Base-by-base conservation (phyloP, 225 moss, liverwort and hornwort species). In the Takakia lepidozioides region DNA sequence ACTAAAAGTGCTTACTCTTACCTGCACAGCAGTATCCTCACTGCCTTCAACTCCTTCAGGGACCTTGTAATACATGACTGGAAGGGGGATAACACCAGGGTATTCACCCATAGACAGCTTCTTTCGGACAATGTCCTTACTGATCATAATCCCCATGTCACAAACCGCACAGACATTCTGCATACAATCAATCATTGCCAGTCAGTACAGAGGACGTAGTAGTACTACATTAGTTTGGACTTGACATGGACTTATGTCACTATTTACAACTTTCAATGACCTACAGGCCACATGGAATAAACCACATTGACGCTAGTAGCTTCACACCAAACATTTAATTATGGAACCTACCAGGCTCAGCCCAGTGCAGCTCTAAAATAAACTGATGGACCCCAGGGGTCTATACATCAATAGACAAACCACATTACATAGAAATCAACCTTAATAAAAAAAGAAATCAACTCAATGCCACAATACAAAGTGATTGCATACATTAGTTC, bases 91-190 rank as follows among this genome's bases (percentile, higher is more conserved):
- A 54, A 52, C 76, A 40, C 82, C 86, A 54, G 95, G 75, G 42
- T 98, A 90, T 8, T 78, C 73, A 49, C 84, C 95, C 43, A 80
- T 64, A 10, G 57, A 75, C 49, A 73, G 82, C 39, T 78, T 90
- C 65, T 90, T 98, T 34, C 70, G 90, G 15, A 72, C 80, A 48
- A 98, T 68, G 49, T 98, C 95, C 58, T 98, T 98, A 0, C 84
- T 83, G 17, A 90, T 83, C 49, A 90, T 38, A 34, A 90, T 73
- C 42, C 86, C 87, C 26, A 95, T 83, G 34, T 98, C 95, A 66
- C 87, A 82, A 3, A 98, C 17, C 26, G 69, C 66, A 55, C 84
- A 87, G 21, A 95, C 38, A 21, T 54, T 63, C 90, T 95, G 84
- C 49, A 63, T 10, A 3, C n/a, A n/a, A n/a, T n/a, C n/a, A n/a